Conservation (phyloP, 306 rosid species). For the Mimosa pudica region DNA sequence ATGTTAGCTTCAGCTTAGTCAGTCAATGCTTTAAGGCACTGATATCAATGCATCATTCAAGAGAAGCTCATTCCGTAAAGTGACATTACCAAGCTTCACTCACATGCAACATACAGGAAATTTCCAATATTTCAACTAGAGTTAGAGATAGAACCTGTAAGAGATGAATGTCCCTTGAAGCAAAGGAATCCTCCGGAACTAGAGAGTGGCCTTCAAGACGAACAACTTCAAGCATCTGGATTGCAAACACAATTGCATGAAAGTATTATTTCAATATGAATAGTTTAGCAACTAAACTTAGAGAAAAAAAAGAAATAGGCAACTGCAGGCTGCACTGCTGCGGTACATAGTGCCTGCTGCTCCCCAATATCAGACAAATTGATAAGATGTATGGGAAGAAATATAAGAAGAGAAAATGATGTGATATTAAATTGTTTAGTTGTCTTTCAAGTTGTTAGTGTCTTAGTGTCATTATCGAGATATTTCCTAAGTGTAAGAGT, state of each 20-base stretch:
- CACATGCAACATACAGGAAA: background rate
- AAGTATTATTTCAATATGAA: background rate
- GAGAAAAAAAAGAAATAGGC: conserved; percentile 23
- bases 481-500: too few relatives aligned
- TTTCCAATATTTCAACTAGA: background rate
- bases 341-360: too few relatives aligned
- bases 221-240: conserved; percentile 76
- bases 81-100: background rate
- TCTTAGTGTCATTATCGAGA: too few relatives aligned
- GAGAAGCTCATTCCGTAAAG: background rate
- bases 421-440: too few relatives aligned
- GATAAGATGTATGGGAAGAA: too few relatives aligned
- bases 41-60: background rate
- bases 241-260: conserved; percentile 11
- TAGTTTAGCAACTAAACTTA: background rate
- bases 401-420: too few relatives aligned
- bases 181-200: conserved; percentile 66
- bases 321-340: background rate
- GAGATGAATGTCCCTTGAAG: conserved; percentile 75
- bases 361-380: too few relatives aligned
- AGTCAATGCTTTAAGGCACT: background rate
- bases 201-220: conserved; percentile 77
- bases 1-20: background rate
- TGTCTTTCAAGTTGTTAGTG: too few relatives aligned
- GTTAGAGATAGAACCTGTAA: conserved; percentile 57